Evolutionary conservation across 164 flowering plant species (phyloP).

Genomic region (Vitis riparia): DNA sequence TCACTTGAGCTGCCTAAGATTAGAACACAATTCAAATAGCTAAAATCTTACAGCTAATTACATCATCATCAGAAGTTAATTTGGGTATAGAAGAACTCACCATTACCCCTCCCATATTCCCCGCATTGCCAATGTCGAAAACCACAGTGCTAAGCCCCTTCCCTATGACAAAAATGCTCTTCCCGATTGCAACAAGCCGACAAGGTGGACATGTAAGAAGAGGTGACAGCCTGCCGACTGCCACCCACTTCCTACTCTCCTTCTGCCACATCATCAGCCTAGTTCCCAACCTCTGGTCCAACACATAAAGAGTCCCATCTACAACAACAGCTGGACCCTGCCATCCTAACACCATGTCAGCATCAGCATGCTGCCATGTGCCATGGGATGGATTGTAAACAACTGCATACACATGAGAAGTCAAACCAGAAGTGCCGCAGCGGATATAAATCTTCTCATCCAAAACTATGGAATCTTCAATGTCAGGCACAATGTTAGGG

Average conservation of each 20-base stretch:
- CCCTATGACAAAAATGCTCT: constrained; percentile 63
- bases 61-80: constrained; percentile 37
- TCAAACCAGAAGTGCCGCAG: constrained; percentile 34
- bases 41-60: constrained; percentile 59
- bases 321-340: constrained; percentile 78
- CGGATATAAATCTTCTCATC: constrained; percentile 74
- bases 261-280: constrained; percentile 72
- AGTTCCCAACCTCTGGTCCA: constrained; percentile 76
- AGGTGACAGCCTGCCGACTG: constrained; percentile 59
- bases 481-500: constrained; percentile 49
- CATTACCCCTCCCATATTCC: constrained; percentile 44
- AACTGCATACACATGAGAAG: constrained; percentile 39
- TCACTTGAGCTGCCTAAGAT: too few species aligned
- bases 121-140: constrained; percentile 44
- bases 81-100: constrained; percentile 58
- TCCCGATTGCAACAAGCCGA: constrained; percentile 64
- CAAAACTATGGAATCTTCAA: constrained; percentile 63
- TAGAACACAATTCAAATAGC: constrained; percentile 31
- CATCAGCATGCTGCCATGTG: constrained; percentile 60
- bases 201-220: constrained; percentile 76
- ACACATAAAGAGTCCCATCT: constrained; percentile 59
- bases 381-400: constrained; percentile 55
- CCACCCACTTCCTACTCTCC: constrained; percentile 59
- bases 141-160: constrained; percentile 74
- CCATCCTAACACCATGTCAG: constrained; percentile 68